phyloP scores from a whole-genome alignment of 345 rosid genomes.

The Aquilaria sinensis region DNA sequence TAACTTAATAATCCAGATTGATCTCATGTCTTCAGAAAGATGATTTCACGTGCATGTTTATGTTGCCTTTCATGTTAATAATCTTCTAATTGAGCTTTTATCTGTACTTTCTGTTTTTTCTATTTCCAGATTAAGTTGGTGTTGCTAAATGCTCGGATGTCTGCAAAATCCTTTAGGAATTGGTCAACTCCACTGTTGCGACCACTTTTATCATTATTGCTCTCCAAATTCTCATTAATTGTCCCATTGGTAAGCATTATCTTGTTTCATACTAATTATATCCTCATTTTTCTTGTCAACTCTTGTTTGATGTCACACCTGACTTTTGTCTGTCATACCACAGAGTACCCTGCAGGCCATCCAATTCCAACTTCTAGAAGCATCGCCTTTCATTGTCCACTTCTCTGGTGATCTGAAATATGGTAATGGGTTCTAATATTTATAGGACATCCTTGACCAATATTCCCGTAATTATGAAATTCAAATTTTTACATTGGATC shows the following conservation, averaged over 20 bases:
- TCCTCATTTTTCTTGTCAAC: background rate
- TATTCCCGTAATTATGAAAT: conserved; percentile 5
- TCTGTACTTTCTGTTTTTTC: background rate
- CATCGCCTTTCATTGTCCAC: conserved; percentile 59
- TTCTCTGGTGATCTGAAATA: conserved; percentile 90
- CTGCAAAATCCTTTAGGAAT: conserved; percentile 50
- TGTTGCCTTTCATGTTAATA: background rate
- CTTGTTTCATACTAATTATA: background rate
- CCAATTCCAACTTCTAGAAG: conserved; percentile 71
- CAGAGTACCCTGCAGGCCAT: conserved; percentile 82
- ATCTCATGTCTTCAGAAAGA: background rate
- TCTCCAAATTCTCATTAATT: conserved; percentile 79
- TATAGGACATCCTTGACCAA: background rate
- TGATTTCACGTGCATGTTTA: background rate
- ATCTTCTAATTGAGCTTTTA: background rate
- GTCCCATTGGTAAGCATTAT: conserved; percentile 62
- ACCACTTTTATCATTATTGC: conserved; percentile 63
- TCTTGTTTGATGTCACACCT: background rate
- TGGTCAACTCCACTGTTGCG: conserved; percentile 61
- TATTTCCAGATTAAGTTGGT: conserved; percentile 63
- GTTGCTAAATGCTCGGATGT: conserved; percentile 79
- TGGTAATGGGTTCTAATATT: conserved; percentile 31
- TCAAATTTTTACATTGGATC: conserved; percentile 7
- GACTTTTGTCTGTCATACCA: conserved; percentile 12
- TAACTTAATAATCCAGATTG: background rate